Evolutionary conservation across 768 basidiomycete species (phyloP).

Genomic region (Termitomyces sp.): DNA sequence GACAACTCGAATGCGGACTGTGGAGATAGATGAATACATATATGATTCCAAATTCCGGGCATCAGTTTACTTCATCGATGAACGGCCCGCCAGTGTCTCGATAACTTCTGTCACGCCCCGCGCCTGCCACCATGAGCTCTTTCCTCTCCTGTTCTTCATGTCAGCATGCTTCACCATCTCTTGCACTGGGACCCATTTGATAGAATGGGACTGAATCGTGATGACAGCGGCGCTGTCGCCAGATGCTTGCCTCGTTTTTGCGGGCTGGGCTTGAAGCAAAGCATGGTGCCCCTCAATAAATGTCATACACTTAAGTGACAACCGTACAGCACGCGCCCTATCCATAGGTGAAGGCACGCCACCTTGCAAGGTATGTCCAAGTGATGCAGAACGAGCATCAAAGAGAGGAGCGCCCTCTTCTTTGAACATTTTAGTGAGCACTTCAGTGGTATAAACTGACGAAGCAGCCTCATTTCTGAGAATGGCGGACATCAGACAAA

Average conservation of each 20-base stretch:
- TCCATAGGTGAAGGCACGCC: conserved; percentile 94
- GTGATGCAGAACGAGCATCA: conserved; percentile 91
- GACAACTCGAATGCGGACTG: background rate
- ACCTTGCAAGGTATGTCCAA: conserved; percentile 96
- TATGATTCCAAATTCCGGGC: conserved; percentile 3
- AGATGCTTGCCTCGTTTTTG: conserved; percentile 48
- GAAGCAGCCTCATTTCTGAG: conserved; percentile 83
- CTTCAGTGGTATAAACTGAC: conserved; percentile 82
- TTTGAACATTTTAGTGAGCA: conserved; percentile 89
- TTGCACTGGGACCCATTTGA: conserved; percentile 79
- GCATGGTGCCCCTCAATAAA: conserved; percentile 86
- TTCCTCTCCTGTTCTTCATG: conserved; percentile 84
- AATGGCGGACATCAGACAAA: background rate
- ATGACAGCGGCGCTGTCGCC: conserved; percentile 81
- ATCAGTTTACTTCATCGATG: conserved; percentile 42
- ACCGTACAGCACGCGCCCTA: conserved; percentile 83
- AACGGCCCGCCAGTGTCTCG: conserved; percentile 66
- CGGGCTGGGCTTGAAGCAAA: conserved; percentile 41
- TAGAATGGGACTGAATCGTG: conserved; percentile 77
- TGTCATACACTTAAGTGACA: conserved; percentile 88
- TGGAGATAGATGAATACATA: conserved; percentile 1
- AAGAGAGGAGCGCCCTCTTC: conserved; percentile 93
- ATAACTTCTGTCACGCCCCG: conserved; percentile 54
- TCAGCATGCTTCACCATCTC: conserved; percentile 87
- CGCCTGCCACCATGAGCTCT: conserved; percentile 67